Evolutionary conservation across 2,329 filamentous ascomycete species (phyloP).

Genomic region (Penicillium sp.): DNA sequence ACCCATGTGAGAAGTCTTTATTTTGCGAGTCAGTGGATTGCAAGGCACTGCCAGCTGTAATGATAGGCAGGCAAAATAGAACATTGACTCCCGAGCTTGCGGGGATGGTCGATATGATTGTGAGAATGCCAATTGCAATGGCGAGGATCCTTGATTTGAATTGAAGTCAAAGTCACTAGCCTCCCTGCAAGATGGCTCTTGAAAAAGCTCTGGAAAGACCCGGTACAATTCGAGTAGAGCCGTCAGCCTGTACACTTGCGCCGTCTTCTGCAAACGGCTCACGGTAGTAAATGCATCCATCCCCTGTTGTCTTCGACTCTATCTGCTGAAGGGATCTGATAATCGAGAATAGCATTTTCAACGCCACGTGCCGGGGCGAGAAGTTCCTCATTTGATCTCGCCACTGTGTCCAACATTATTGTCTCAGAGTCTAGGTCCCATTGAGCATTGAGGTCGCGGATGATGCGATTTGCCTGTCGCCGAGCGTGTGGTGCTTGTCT

Average conservation of each 20-base stretch:
- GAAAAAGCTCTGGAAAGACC: not conserved
- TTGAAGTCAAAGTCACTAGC: not conserved
- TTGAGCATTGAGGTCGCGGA: too few species aligned
- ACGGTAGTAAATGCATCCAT: not conserved
- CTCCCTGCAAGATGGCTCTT: not conserved
- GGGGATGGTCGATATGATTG: not conserved
- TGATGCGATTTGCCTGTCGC: too few species aligned
- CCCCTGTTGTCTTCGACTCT: not conserved
- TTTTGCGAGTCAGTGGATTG: not conserved
- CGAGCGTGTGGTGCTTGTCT: too few species aligned
- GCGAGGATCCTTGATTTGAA: not conserved
- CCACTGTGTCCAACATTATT: too few species aligned
- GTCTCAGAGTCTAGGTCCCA: too few species aligned
- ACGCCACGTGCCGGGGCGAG: not conserved
- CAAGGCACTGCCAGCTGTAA: not conserved
- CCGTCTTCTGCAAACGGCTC: not conserved
- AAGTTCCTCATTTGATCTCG: not conserved
- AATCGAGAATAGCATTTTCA: not conserved
- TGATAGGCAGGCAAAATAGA: not conserved
- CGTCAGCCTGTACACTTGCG: not conserved
- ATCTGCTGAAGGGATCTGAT: not conserved
- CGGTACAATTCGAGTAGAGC: not conserved
- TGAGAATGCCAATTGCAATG: not conserved
- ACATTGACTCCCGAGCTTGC: not conserved
- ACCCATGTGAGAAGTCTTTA: not conserved